Percentiles rank a stretch among this genome's conserved stretches.
phyloP scores from a whole-genome alignment of 139 green algal species.

The Ostreobium quekettii region DNA sequence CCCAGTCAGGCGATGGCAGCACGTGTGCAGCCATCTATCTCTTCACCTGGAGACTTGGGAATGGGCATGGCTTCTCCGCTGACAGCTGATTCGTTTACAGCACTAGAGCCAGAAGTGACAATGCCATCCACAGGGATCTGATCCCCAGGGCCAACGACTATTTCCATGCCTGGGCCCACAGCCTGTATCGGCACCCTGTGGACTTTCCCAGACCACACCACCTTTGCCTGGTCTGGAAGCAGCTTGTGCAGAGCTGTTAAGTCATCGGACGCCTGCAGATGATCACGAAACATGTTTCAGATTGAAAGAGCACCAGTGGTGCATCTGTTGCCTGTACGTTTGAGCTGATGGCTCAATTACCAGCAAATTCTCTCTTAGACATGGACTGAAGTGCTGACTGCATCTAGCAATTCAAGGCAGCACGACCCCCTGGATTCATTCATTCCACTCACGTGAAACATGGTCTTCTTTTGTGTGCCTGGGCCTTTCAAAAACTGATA shows the following conservation, averaged over 20 bases:
- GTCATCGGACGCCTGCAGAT: constrained; percentile 29
- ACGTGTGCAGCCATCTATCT: background rate
- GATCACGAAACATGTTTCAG: constrained; percentile 7
- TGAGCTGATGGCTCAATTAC: background rate
- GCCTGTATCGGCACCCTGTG: constrained; percentile 56
- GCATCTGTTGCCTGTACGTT: constrained; percentile 2
- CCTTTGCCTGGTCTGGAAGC: constrained; percentile 24
- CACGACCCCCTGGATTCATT: no score
- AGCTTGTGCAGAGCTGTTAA: constrained; percentile 41
- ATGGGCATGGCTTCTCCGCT: constrained; percentile 78
- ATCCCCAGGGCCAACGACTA: constrained; percentile 75
- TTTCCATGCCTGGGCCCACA: constrained; percentile 51
- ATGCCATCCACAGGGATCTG: constrained; percentile 72
- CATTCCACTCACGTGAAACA: no score
- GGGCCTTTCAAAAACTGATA: no score
- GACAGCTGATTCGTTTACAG: constrained; percentile 68
- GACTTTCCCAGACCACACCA: constrained; percentile 27
- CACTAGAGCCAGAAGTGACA: constrained; percentile 52
- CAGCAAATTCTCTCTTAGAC: background rate
- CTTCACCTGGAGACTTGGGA: constrained; percentile 43
- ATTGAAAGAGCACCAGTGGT: background rate
- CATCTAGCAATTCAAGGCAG: no score
- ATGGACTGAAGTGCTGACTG: no score
- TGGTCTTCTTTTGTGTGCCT: no score
- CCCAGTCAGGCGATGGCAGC: background rate